Evolutionary conservation across 2,329 filamentous ascomycete species (phyloP), one percentile per base, ranked within the genome.

Genomic region (Fusarium lyarnte): DNA sequence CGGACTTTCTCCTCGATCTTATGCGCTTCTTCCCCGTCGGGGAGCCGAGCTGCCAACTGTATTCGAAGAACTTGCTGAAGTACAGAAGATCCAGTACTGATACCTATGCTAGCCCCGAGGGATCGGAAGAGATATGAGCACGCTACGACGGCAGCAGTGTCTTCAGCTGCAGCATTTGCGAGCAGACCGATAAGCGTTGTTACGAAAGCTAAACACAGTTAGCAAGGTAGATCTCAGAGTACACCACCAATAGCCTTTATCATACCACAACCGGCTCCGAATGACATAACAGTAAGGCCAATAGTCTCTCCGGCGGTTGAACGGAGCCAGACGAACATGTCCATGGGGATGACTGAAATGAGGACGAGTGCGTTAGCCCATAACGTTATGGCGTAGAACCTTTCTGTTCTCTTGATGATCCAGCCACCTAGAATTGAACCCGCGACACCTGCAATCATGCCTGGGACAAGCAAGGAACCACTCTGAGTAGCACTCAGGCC

Each of bases 121-220:
- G 91, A 92, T 42, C 93, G 90, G 85, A 95, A 95, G 29, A 95
- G 88, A 81, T 95, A 95, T 25, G 90, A 93, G 79, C 92, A 94
- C 12, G 93, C 93, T 21, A 93, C 92, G 8, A 91, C 92, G 3
- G 95, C 88, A 4, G 93, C 92, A 69, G 92, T 90, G 73, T 95
- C 93, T 46, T 89, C 85, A 6, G 85, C 84, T 2, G 87, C 83
- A 0, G 91, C 88, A 77, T 94, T 94, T 36, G 92, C 90, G 70
- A 95, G 89, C 41, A 94, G 84, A 4, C 87, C 91, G 51, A 94
- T 90, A 38, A 95, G 86, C 1, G 91, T 91, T 0, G 91, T 92
- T 21, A 64, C 38, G 33, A 42, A 65, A 12, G 29, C 63, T 66
- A 27, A 39, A n/a, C 14, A 17, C 27, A 17, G 7, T 64, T 33